These are phyloP conservation scores for Stagonosporopsis cucurbitacearum DNA, from an alignment of 2,329 filamentous ascomycete species.

Conservation along the genomic window DNA sequence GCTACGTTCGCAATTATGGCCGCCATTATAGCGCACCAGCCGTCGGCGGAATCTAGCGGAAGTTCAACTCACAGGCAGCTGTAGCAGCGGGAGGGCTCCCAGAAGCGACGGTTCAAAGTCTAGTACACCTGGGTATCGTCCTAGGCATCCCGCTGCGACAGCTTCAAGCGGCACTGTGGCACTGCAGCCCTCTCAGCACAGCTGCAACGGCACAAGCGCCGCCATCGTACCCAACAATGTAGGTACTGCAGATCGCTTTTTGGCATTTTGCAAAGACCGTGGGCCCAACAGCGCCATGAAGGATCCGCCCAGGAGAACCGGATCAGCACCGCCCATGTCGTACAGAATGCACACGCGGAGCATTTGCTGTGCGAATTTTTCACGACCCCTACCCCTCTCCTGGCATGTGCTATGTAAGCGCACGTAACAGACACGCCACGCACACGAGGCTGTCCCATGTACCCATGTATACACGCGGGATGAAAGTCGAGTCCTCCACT, in stretches of 20 bases:
- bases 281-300: not conserved
- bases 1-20: conserved; percentile 7
- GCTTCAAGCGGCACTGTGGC: not conserved
- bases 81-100: conserved; percentile 7
- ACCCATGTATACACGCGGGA: conserved; percentile 3
- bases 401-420: conserved; percentile 2
- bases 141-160: not conserved
- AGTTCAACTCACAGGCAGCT: not conserved
- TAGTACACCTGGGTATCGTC: too few relatives aligned
- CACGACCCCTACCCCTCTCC: conserved; percentile 4
- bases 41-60: conserved; percentile 3
- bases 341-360: not conserved
- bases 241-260: not conserved
- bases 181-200: not conserved
- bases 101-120: not conserved
- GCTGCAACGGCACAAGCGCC: not conserved
- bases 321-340: conserved; percentile 11
- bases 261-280: not conserved
- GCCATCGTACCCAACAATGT: not conserved
- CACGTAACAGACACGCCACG: conserved; percentile 13
- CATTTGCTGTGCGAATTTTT: conserved; percentile 3
- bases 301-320: conserved; percentile 3
- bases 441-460: not conserved
- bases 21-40: conserved; percentile 9
- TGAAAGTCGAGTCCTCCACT: conserved; percentile 13